Evolutionary conservation across 768 basidiomycete species (phyloP), one percentile per base, ranked within the genome.

Genomic region (Leccinellum albellum): DNA sequence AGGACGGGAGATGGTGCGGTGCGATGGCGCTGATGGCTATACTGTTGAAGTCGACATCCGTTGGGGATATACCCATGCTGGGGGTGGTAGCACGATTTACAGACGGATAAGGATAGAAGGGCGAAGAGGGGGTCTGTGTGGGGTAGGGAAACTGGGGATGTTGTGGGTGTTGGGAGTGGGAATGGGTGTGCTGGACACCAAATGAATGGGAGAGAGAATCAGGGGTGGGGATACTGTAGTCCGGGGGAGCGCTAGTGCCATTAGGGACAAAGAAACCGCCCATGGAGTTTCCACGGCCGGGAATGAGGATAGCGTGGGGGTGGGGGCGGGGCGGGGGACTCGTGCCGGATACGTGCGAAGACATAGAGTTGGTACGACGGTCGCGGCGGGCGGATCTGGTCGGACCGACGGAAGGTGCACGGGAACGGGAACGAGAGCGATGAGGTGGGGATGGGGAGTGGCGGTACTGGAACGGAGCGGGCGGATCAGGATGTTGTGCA

Each of bases 291-390:
- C 64, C 66, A 21, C 75, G 70, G 20, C 78, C 72, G 7, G 86
- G 89, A 62, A 90, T 90, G 50, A 88, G 75, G 67, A 91, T 89
- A 10, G 86, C 86, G 61, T 86, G 84, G 0, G 86, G 85, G 21
- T 82, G 75, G 13, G 70, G 69, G 3, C 70, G 70, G 49, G 75
- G 76, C 10, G 79, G 77, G n/a, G 78, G 78, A 23, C 76, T 76
- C 32, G 72, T 40, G 82, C 85, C 51, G 79, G 86, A 57, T 69
- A 79, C 46, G 78, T 83, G 70, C 13, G 82, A 79, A 58, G 80
- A 82, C 47, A 89, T 76, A 59, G 82, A 83, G 56, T 81, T 83
- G 56, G 82, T 82, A 54, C 87, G 74, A 57, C 87, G 77, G 20
- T 81, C 66, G 50, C 78, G 67, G 17, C 86, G 75, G 49, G 57